A percentile compares a stretch with the other conserved stretches of the same genome.
phyloP scores from a whole-genome alignment of 2,329 filamentous ascomycete genomes.

The Stagonosporopsis rhizophila region DNA sequence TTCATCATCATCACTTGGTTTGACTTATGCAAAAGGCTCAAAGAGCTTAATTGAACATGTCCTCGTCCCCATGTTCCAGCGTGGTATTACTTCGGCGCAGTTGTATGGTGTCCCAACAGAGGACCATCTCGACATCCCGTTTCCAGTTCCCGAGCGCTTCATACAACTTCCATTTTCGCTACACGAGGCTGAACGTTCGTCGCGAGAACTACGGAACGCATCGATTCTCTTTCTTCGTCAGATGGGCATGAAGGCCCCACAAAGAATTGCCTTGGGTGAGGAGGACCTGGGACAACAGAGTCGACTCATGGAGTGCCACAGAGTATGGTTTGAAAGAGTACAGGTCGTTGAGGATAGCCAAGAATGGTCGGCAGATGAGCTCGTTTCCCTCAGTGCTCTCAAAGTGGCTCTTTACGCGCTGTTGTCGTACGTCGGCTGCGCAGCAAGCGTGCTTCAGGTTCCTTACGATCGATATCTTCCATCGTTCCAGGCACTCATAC shows the following conservation, averaged over 20 bases:
- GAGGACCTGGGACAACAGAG: slow-evolving; percentile 16
- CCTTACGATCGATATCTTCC: slow-evolving; percentile 26
- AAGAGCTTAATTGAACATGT: too few species aligned
- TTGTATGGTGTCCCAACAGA: slow-evolving; percentile 26
- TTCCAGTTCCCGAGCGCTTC: slow-evolving; percentile 5
- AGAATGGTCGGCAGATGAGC: slow-evolving; percentile 20
- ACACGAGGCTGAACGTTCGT: slow-evolving; percentile 25
- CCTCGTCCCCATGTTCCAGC: slow-evolving; percentile 21
- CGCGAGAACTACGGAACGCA: slow-evolving; percentile 32
- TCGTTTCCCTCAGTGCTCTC: slow-evolving; percentile 21
- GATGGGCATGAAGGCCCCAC: slow-evolving; percentile 4
- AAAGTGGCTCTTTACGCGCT: slow-evolving; percentile 24
- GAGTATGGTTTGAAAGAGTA: slow-evolving; percentile 20
- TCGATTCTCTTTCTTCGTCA: slow-evolving; percentile 21
- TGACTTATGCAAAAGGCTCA: too few species aligned
- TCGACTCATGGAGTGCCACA: slow-evolving; percentile 25
- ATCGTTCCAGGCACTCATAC: slow-evolving; percentile 25
- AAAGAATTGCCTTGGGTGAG: background rate
- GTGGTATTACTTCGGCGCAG: slow-evolving; percentile 26
- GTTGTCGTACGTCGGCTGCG: slow-evolving; percentile 20
- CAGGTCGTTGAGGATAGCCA: slow-evolving; percentile 10
- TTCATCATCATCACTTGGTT: too few species aligned
- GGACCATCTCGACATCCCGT: slow-evolving; percentile 11
- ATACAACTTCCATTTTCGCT: slow-evolving; percentile 11
- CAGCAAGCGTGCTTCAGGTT: slow-evolving; percentile 15